Evolutionary conservation across 495 filamentous ascomycete species (phyloP).

Genomic region (Aspergillus conjunctus): DNA sequence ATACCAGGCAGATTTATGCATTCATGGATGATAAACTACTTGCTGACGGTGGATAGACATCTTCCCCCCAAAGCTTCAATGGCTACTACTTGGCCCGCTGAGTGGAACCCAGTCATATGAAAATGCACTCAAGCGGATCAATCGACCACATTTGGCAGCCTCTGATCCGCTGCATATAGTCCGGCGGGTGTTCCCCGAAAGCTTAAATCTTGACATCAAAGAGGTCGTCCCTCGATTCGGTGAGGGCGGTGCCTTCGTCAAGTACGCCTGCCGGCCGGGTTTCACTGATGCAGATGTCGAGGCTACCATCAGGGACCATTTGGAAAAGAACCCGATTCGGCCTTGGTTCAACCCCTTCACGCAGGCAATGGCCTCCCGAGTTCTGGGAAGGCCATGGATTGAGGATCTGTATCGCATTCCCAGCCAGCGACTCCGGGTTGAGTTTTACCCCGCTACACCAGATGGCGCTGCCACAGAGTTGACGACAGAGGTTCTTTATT

Average conservation of each 20-base stretch:
- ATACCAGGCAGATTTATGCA: no score
- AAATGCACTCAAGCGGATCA: conserved; percentile 63
- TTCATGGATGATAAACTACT: not conserved
- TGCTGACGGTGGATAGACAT: conserved; percentile 58
- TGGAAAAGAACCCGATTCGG: conserved; percentile 70
- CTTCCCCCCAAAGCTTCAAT: conserved; percentile 76
- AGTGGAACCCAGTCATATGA: conserved; percentile 58
- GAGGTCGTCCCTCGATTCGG: conserved; percentile 81
- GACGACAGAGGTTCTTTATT: conserved; percentile 85
- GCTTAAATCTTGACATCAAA: conserved; percentile 66
- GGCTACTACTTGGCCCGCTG: conserved; percentile 62
- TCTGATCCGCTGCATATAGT: conserved; percentile 66
- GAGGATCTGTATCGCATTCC: conserved; percentile 89
- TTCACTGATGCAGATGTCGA: conserved; percentile 61
- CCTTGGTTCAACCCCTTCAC: conserved; percentile 89
- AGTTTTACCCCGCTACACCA: conserved; percentile 73
- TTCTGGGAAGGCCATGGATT: conserved; percentile 87
- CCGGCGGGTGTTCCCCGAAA: conserved; percentile 59
- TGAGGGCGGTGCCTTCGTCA: conserved; percentile 93
- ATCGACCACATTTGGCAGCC: conserved; percentile 58
- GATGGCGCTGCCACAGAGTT: conserved; percentile 69
- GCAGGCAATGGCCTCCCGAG: conserved; percentile 66
- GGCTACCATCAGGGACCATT: conserved; percentile 50
- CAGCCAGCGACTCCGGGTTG: conserved; percentile 70
- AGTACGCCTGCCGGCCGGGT: conserved; percentile 65